Evolutionary conservation across 257 asterid species (phyloP).

Genomic region (Solanum acaule): DNA sequence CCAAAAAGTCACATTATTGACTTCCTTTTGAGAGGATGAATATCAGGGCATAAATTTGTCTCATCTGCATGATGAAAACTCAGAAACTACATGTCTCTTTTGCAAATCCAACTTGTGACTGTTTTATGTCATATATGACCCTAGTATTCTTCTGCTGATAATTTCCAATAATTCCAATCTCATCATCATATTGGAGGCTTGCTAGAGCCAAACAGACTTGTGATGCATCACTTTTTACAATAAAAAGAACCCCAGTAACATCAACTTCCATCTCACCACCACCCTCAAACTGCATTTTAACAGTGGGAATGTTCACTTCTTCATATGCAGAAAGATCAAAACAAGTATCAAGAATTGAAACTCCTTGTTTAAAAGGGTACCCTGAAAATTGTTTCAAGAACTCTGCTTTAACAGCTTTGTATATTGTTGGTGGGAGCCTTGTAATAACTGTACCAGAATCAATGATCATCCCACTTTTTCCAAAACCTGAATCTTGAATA

Average conservation of each 20-base stretch:
- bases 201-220: slow-evolving; percentile 92
- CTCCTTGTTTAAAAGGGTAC: slow-evolving; percentile 50
- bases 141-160: slow-evolving; percentile 84
- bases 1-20: not conserved
- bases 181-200: slow-evolving; percentile 63
- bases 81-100: slow-evolving; percentile 50
- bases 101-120: slow-evolving; percentile 64
- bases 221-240: slow-evolving; percentile 57
- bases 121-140: slow-evolving; percentile 62
- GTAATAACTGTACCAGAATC: slow-evolving; percentile 88
- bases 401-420: slow-evolving; percentile 43
- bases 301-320: slow-evolving; percentile 57
- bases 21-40: not conserved
- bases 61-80: slow-evolving; percentile 29
- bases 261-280: slow-evolving; percentile 62
- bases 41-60: not conserved
- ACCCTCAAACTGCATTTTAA: slow-evolving; percentile 53
- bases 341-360: slow-evolving; percentile 74
- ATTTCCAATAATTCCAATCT: slow-evolving; percentile 77
- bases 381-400: slow-evolving; percentile 75
- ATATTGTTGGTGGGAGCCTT: slow-evolving; percentile 63
- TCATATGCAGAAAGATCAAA: slow-evolving; percentile 59
- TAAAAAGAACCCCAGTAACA: slow-evolving; percentile 54
- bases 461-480: slow-evolving; percentile 29
- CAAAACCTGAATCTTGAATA: slow-evolving; percentile 32